Evolutionary conservation across 164 flowering plant species (phyloP), one percentile per base, ranked within the genome.

Genomic region (Berberis vulgaris): DNA sequence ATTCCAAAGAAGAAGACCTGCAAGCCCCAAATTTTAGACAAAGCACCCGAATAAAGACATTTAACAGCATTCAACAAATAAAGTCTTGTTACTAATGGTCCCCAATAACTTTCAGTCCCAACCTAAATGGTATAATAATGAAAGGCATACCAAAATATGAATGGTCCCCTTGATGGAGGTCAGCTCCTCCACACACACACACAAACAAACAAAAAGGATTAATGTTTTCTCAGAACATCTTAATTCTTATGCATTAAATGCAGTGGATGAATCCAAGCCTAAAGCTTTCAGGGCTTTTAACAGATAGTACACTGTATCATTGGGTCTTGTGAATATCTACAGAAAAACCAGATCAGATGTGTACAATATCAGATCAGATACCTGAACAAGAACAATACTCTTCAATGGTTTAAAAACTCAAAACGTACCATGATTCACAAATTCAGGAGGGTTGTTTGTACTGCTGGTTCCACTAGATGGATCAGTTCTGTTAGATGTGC

Each of bases 1-100:
- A 68, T 77, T 80, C 92, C 92, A 86, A 53, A 74, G 82, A 72
- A 74, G 78, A 74, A 80, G 81, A 61, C 92, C 92, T 86, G 81
- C 57, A 70, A 65, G 5, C 5, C 72, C 26, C 9, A 65, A 56
- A 72, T 40, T 56, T 12, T 13, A 39, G 12, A 6, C 13, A 52
- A 11, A 11, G 26, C 7, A 43, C 39, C 43, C 26, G 0, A 57
- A 41, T 41, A 57, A 55, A 3, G 6, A 2, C 3, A 26, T 26
- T 57, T 7, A n/a, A 7, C 6, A 9, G 26, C 26, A 26, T 26
- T 26, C 26, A 26, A 26, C 26, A 26, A 26, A 26, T 26, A 26
- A 26, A 26, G 26, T 26, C 26, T 26, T 26, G 26, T 26, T 26
- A 26, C 26, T 26, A 26, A 26, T 26, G 26, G 26, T 26, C 26